Percentiles rank a stretch among this genome's conserved stretches.
phyloP scores from a whole-genome alignment of 495 filamentous ascomycete species.

The Neurospora sp. region DNA sequence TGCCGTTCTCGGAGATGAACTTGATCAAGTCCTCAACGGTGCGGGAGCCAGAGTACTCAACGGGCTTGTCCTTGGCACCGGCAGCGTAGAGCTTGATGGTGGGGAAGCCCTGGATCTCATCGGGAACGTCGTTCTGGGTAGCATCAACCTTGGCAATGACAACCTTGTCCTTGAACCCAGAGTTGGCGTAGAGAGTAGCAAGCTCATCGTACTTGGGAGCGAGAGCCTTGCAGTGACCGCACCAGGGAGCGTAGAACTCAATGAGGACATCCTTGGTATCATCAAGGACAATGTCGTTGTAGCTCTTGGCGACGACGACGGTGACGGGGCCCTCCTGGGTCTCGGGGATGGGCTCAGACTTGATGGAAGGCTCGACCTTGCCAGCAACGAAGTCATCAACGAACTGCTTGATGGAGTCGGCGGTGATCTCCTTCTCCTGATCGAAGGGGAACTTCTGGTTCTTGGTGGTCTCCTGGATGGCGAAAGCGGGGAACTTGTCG shows the following conservation, averaged over 20 bases:
- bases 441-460: conserved; percentile 96
- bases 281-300: conserved; percentile 85
- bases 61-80: conserved; percentile 70
- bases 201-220: conserved; percentile 90
- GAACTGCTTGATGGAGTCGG: conserved; percentile 67
- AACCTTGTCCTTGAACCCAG: conserved; percentile 69
- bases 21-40: conserved; percentile 87
- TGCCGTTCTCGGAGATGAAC: conserved; percentile 93
- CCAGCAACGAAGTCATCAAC: conserved; percentile 80
- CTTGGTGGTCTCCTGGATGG: conserved; percentile 92
- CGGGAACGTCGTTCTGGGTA: conserved; percentile 91
- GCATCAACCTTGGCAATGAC: conserved; percentile 97
- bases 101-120: conserved; percentile 95
- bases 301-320: conserved; percentile 87
- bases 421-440: conserved; percentile 70
- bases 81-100: conserved; percentile 98
- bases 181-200: conserved; percentile 62
- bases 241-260: conserved; percentile 99
- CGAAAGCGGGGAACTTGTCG: conserved; percentile 91
- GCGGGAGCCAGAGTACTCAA: conserved; percentile 81
- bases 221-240: conserved; percentile 95
- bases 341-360: conserved; percentile 96
- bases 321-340: conserved; percentile 82
- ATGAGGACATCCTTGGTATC: conserved; percentile 94
- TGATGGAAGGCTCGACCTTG: conserved; percentile 89